Percentiles rank a stretch among this genome's conserved stretches.
Evolutionary conservation across 768 basidiomycete genomes (phyloP).

Genomic region (Suillus hirtellus): DNA sequence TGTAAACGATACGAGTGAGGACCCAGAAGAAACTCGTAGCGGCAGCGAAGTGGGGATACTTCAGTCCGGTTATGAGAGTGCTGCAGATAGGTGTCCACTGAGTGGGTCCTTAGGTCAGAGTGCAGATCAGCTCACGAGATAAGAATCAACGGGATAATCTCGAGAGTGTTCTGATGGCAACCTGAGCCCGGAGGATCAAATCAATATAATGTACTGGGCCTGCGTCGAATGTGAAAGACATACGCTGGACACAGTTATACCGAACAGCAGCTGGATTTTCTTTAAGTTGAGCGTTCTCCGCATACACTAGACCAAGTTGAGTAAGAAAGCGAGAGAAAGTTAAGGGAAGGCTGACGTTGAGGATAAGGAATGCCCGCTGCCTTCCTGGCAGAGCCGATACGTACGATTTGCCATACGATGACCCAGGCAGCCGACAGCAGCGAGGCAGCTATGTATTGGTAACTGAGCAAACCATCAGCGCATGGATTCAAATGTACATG

Average conservation of each 20-base stretch:
- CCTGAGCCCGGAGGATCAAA: neutral
- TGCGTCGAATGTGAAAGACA: neutral
- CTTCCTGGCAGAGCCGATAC: neutral
- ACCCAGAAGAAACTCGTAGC: conserved; percentile 3
- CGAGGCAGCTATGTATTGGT: neutral
- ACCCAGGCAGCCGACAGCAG: conserved; percentile 3
- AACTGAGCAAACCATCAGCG: neutral
- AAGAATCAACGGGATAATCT: neutral
- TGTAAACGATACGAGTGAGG: neutral
- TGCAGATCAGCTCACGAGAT: neutral
- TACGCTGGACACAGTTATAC: conserved; percentile 1
- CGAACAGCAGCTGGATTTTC: conserved; percentile 1
- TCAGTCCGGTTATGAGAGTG: neutral
- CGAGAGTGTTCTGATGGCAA: conserved; percentile 1
- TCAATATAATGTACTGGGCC: neutral
- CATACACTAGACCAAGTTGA: neutral
- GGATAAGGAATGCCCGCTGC: neutral
- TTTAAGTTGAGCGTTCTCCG: neutral
- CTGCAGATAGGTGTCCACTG: neutral
- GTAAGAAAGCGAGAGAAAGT: neutral
- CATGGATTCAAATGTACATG: neutral
- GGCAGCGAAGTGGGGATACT: conserved; percentile 2
- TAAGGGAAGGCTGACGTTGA: neutral
- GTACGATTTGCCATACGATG: neutral
- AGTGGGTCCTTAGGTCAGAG: neutral